Base-by-base conservation (phyloP, 495 filamentous ascomycete genomes). In the Durotheca rogersii region DNA sequence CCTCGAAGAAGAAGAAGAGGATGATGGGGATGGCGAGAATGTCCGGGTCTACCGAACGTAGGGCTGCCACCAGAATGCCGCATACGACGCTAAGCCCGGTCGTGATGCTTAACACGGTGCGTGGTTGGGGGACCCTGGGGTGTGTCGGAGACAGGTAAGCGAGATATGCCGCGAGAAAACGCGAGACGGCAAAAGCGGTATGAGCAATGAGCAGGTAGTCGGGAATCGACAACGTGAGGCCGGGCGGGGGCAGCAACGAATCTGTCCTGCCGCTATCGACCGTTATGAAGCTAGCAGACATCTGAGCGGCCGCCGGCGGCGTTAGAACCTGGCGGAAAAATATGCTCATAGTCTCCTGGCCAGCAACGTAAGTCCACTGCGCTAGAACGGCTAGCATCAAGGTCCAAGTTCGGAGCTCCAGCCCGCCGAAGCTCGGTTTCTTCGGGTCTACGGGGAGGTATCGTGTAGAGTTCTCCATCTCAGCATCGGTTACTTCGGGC, bases 291-390 rank as follows among this genome's bases (percentile, higher is more conserved):
- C 15, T 15, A 11, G 76, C 68, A 20, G 80, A 70, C 67, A 21
- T 62, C 69, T 10, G 60, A 41, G 50, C 70, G 64, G 15, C 71
- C 69, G 23, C 78, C 70, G 16, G 67, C 67, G 39, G 72, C 68
- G 53, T 55, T n/a, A 78, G 20, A 10, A 79, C 56, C 33, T 42
- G 46, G 54, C 79, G 74, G 68, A 88, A 86, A 67, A 80, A 87
- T 25, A 83, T 74, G 6, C 80, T 82, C 66, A 85, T 82, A 27
- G 77, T 83, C 53, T 87, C 84, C 58, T 91, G 87, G 0, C 84
- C 78, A 18, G 81, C 84, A 14, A 85, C 79, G 61, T 89, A 90
- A n/a, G 76, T 80, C 73, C 85, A 89, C 60, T 91, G 86, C 10
- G 84, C 77, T 27, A 84, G 43, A 7, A 86, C 77, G 0, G 82